Conservation (phyloP, 495 filamentous ascomycete species). For the Aspergillus panamensis region DNA sequence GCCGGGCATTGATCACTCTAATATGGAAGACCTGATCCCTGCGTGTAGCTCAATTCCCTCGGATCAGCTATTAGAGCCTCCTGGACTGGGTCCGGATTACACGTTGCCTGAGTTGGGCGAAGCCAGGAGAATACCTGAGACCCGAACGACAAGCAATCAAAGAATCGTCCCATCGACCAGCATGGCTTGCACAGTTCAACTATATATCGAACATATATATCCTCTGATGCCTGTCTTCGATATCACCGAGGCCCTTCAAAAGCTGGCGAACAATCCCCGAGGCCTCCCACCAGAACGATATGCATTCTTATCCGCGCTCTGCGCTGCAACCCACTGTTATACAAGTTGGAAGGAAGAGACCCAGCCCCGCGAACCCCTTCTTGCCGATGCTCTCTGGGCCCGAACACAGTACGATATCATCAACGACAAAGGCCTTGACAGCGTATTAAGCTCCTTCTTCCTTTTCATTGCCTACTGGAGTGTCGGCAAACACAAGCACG, state of each 20-base stretch:
- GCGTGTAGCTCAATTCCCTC: too few species aligned
- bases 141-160: background rate
- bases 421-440: background rate
- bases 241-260: background rate
- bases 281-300: background rate
- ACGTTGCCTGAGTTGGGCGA: too few species aligned
- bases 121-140: too few species aligned
- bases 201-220: background rate
- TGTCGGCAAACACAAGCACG: background rate
- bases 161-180: background rate
- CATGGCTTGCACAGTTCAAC: background rate
- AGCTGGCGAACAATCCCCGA: background rate
- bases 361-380: background rate
- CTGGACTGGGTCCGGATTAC: too few species aligned
- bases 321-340: background rate
- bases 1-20: too few species aligned
- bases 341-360: background rate
- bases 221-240: background rate
- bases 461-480: conserved; percentile 9
- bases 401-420: background rate
- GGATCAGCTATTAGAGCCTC: too few species aligned
- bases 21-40: too few species aligned
- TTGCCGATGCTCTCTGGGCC: background rate
- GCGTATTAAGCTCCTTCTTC: conserved; percentile 1
- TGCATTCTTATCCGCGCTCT: background rate